Evolutionary conservation across 2,329 filamentous ascomycete species (phyloP), one percentile per base, ranked within the genome.

Genomic region (Talaromyces sp.): DNA sequence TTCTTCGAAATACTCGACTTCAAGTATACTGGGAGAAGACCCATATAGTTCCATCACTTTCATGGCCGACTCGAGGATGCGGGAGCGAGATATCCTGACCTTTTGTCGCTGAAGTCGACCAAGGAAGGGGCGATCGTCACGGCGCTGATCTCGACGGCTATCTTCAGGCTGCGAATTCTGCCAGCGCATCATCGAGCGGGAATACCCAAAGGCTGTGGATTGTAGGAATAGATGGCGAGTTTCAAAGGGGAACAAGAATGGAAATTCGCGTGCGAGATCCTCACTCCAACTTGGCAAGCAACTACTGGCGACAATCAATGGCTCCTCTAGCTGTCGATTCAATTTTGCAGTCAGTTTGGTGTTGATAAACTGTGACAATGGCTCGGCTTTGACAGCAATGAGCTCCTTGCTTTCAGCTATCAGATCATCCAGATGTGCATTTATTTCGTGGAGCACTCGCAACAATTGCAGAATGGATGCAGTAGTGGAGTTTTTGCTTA

Each of bases 11-110:
- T 99, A 99, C 70, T 99, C 96, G 1, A 99, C 93, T 71, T 99
- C 95, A 0, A 99, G 79, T 29, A 98, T 90, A 72, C 93, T 98
- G 62, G 96, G 91, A 0, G 93, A 96, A n/a, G 91, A 91, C 0
- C 95, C 95, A 69, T 99, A 99, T 2, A 98, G 84, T 68, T 99
- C 93, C 93, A 99, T 98, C 31, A 99, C 95, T 76, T 99, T 99
- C 73, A 98, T 82, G 0, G 95, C 95, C 14, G 95, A 98, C 73
- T 99, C 95, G 8, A 99, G 82, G 52, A 99, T 97, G 69, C 96
- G 92, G n/a, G 86, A 86, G 50, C 95, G 86, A 5, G 93, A 96
- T 63, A 99, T 98, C 51, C 95, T 89, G n/a, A 99, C 93, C 75
- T 99, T 99, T 71, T 99, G 95, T 60, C 95, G 87, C 73, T 98